Percentiles rank a stretch among this genome's conserved stretches.
phyloP scores from a whole-genome alignment of 2,329 filamentous ascomycete species.

The Westerdykella ornata region DNA sequence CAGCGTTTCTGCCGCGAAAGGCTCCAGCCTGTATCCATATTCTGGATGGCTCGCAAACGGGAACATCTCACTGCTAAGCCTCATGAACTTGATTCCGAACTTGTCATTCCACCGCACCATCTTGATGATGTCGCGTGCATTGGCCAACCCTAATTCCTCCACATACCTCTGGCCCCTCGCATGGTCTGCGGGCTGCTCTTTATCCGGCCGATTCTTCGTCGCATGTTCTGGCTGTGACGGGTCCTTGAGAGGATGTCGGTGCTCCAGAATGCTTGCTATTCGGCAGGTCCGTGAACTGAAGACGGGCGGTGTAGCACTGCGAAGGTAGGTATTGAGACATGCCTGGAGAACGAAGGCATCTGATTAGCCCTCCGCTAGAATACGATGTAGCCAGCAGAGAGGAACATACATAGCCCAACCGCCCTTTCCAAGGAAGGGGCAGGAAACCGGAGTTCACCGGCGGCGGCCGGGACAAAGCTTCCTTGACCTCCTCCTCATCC shows the following conservation, averaged over 20 bases:
- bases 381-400: conserved; percentile 2
- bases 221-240: conserved; percentile 70
- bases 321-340: conserved; percentile 86
- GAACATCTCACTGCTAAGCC: conserved; percentile 93
- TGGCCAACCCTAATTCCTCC: conserved; percentile 69
- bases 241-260: conserved; percentile 73
- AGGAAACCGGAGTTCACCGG: conserved; percentile 77
- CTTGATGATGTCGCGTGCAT: conserved; percentile 75
- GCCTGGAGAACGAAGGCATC: conserved; percentile 49
- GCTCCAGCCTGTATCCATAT: conserved; percentile 76
- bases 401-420: conserved; percentile 71
- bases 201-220: conserved; percentile 81
- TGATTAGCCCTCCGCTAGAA: conserved; percentile 10
- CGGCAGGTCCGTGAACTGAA: conserved; percentile 90
- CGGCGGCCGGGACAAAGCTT: conserved; percentile 58
- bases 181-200: conserved; percentile 58
- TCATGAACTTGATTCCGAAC: conserved; percentile 87
- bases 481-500: conserved; percentile 53
- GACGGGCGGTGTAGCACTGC: conserved; percentile 71
- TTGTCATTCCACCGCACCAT: conserved; percentile 89
- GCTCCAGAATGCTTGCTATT: conserved; percentile 82
- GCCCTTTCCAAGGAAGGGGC: conserved; percentile 83
- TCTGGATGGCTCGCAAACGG: conserved; percentile 86
- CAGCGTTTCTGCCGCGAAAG: conserved; percentile 73
- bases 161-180: conserved; percentile 66